Evolutionary conservation across 768 basidiomycete species (phyloP).

Genomic region (Serendipita sp.): DNA sequence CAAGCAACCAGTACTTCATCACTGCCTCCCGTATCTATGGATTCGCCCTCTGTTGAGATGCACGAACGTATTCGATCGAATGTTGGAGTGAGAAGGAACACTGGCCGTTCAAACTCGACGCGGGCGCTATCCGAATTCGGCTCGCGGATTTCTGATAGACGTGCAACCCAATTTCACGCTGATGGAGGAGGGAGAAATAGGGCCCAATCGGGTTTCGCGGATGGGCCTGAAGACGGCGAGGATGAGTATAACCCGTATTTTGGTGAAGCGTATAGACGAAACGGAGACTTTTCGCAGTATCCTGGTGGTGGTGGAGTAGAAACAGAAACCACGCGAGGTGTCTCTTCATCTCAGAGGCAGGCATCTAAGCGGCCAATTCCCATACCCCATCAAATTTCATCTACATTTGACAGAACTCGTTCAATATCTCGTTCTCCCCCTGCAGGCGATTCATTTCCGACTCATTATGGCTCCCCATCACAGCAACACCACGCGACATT

Average conservation of each 20-base stretch:
- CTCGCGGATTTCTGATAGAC: too few species aligned
- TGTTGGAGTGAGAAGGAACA: too few species aligned
- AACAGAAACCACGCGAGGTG: neutral
- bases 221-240: too few species aligned
- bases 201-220: too few species aligned
- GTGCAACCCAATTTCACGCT: too few species aligned
- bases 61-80: too few species aligned
- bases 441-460: neutral
- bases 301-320: neutral
- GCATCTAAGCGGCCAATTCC: neutral
- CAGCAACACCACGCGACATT: neutral
- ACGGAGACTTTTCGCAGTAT: neutral
- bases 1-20: conserved; percentile 53
- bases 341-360: neutral
- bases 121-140: too few species aligned
- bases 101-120: too few species aligned
- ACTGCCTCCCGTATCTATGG: neutral
- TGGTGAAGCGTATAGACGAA: neutral
- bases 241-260: neutral
- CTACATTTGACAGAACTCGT: neutral
- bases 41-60: too few species aligned
- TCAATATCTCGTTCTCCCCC: neutral
- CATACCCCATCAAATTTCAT: too few species aligned
- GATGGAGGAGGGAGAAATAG: too few species aligned
- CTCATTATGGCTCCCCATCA: neutral